These are phyloP conservation scores for Fraxinus americana DNA, from an alignment of 257 asterid genomes.

Conservation along the genomic window DNA sequence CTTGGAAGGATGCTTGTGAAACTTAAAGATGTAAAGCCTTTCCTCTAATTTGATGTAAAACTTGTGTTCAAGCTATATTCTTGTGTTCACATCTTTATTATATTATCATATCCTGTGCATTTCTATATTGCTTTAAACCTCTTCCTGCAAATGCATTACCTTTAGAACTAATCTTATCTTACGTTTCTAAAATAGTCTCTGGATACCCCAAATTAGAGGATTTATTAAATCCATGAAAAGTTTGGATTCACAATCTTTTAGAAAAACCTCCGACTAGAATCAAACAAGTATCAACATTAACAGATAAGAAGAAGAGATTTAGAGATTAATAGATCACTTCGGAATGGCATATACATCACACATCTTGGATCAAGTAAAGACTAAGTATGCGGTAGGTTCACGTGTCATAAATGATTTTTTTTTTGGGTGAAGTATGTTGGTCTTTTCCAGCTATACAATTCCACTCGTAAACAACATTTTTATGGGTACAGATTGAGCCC, in stretches of 20 bases:
- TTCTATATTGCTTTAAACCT: conserved; percentile 4
- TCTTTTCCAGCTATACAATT: neutral
- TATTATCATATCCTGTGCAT: conserved; percentile 13
- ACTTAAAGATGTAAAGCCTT: conserved; percentile 70
- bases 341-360: no score
- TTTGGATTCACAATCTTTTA: no score
- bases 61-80: conserved; percentile 4
- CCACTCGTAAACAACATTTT: neutral
- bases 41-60: conserved; percentile 24
- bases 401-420: neutral
- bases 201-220: neutral
- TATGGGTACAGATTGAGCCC: neutral
- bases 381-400: neutral
- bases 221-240: neutral
- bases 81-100: neutral
- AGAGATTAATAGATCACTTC: no score
- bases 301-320: no score
- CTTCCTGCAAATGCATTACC: conserved; percentile 10
- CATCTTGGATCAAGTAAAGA: no score
- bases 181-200: neutral
- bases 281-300: no score
- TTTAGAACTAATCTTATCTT: conserved; percentile 4
- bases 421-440: neutral
- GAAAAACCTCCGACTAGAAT: no score
- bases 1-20: conserved; percentile 89